A percentile compares a stretch with the other conserved stretches of the same genome.
phyloP scores from a whole-genome alignment of 345 rosid species.

The Eucalyptus decipiens region DNA sequence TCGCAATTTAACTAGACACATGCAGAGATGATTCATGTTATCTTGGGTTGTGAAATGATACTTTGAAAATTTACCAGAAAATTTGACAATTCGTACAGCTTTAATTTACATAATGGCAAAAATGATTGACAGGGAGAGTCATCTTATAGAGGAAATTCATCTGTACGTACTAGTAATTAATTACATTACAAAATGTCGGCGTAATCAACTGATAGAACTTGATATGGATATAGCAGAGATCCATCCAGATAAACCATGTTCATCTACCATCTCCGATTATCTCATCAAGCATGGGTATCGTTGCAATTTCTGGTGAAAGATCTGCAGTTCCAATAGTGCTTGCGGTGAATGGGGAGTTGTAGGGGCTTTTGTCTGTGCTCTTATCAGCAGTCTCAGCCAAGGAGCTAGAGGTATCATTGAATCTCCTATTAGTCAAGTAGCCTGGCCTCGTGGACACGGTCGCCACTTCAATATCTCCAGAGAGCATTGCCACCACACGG shows the following conservation, averaged over 20 bases:
- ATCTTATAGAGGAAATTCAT: not conserved
- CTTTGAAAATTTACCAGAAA: too few relatives aligned
- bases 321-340: not conserved
- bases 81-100: not conserved
- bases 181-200: not conserved
- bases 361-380: not conserved
- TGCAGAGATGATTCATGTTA: too few relatives aligned
- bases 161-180: not conserved
- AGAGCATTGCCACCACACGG: slow-evolving; percentile 50
- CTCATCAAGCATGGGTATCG: not conserved
- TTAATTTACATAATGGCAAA: not conserved
- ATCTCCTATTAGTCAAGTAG: slow-evolving; percentile 51
- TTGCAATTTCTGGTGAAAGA: not conserved
- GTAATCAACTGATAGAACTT: not conserved
- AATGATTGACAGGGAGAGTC: not conserved
- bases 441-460: slow-evolving; percentile 27
- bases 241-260: not conserved
- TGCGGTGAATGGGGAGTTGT: not conserved
- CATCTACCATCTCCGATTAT: not conserved
- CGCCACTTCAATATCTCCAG: slow-evolving; percentile 50
- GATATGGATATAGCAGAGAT: not conserved
- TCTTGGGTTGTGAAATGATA: too few relatives aligned
- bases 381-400: not conserved
- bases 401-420: slow-evolving; percentile 20
- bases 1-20: too few relatives aligned